These are phyloP conservation scores for Ophiocordyceps sinensis DNA, from an alignment of 2,329 filamentous ascomycete species.

Conservation along the genomic window DNA sequence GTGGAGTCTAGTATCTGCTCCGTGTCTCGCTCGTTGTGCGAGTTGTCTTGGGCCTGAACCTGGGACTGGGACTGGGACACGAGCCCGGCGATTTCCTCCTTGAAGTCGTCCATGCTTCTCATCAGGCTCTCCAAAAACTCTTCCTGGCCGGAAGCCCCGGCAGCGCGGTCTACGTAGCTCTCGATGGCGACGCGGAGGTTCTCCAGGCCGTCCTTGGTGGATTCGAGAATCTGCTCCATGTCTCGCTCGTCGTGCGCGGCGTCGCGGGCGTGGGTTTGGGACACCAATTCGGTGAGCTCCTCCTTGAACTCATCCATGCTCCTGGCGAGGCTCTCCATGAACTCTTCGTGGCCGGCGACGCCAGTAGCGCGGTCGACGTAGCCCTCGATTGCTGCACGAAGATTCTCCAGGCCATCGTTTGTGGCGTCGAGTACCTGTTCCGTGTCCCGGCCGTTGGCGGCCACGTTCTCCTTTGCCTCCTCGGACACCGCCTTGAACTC, in stretches of 20 bases:
- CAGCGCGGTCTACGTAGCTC: conserved; percentile 57
- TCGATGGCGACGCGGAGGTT: conserved; percentile 59
- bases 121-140: conserved; percentile 41
- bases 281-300: conserved; percentile 33
- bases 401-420: conserved; percentile 71
- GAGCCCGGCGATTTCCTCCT: conserved; percentile 56
- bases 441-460: conserved; percentile 65
- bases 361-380: conserved; percentile 65
- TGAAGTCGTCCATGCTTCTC: conserved; percentile 54
- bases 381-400: conserved; percentile 65
- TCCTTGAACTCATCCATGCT: conserved; percentile 54
- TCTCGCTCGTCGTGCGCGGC: conserved; percentile 40
- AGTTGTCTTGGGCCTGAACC: neutral
- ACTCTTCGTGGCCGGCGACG: conserved; percentile 59
- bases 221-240: conserved; percentile 66
- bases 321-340: conserved; percentile 52
- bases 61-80: neutral
- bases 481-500: conserved; percentile 47
- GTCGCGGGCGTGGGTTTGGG: neutral
- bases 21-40: conserved; percentile 55
- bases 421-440: conserved; percentile 81
- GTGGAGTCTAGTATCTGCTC: conserved; percentile 81
- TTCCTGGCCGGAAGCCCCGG: conserved; percentile 27
- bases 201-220: conserved; percentile 45
- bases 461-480: conserved; percentile 62